Evolutionary conservation across 495 filamentous ascomycete genomes (phyloP).

Genomic region (Penicillium paxilli): DNA sequence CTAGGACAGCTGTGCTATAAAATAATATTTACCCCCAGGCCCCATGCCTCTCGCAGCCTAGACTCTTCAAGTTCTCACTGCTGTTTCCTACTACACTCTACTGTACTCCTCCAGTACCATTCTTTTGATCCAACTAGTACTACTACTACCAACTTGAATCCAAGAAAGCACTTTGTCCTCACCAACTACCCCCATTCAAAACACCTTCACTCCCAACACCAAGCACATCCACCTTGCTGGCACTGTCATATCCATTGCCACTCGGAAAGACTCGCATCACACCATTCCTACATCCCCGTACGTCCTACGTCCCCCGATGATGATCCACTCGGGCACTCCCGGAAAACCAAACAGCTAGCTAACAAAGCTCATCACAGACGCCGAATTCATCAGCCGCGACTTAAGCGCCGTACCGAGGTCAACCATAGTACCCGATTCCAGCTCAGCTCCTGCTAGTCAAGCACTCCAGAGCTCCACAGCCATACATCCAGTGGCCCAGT

Average conservation of each 20-base stretch:
- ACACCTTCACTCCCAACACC: too few relatives aligned
- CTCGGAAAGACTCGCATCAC: slow-evolving; percentile 1
- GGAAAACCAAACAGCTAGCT: neutral
- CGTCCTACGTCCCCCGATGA: neutral
- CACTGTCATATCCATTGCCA: too few relatives aligned
- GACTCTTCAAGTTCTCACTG: too few relatives aligned
- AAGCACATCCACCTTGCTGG: too few relatives aligned
- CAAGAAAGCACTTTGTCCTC: too few relatives aligned
- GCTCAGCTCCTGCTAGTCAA: neutral
- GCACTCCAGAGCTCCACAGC: neutral
- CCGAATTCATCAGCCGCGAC: neutral
- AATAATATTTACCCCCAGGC: too few relatives aligned
- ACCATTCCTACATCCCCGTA: neutral
- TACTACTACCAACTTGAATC: too few relatives aligned
- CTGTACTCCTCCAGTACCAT: neutral
- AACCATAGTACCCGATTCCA: neutral
- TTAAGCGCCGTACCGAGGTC: neutral
- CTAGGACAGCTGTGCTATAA: too few relatives aligned
- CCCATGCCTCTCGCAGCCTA: too few relatives aligned
- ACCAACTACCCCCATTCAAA: neutral
- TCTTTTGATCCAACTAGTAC: too few relatives aligned
- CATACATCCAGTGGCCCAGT: too few relatives aligned
- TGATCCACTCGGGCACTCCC: neutral
- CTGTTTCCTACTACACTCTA: neutral
- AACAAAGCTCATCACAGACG: neutral